A percentile compares a stretch with the other conserved stretches of the same genome.
Evolutionary conservation across 495 filamentous ascomycete genomes (phyloP).

Genomic region (Cudoniella acicularis): DNA sequence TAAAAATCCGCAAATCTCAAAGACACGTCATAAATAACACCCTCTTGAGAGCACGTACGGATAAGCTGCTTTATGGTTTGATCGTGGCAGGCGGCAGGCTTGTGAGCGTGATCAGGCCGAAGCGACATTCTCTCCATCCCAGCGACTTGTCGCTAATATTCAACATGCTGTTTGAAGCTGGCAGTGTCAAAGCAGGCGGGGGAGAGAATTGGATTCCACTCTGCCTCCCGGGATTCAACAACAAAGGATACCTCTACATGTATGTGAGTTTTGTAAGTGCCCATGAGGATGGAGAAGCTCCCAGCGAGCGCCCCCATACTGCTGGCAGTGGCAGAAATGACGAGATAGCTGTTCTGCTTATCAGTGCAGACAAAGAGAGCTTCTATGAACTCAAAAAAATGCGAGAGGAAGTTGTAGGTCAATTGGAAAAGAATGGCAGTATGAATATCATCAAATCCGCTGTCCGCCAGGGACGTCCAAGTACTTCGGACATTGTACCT

Average conservation of each 20-base stretch:
- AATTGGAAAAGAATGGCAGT: slow-evolving; percentile 70
- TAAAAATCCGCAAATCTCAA: slow-evolving; percentile 82
- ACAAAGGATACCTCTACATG: slow-evolving; percentile 96
- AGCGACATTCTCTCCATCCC: slow-evolving; percentile 92
- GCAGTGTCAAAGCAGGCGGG: slow-evolving; percentile 76
- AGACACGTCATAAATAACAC: slow-evolving; percentile 82
- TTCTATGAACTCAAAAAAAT: slow-evolving; percentile 88
- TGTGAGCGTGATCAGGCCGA: slow-evolving; percentile 89
- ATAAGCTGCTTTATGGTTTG: slow-evolving; percentile 83
- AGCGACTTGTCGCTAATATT: slow-evolving; percentile 95
- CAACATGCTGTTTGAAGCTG: slow-evolving; percentile 98
- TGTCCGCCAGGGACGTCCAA: slow-evolving; percentile 64
- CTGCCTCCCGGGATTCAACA: slow-evolving; percentile 96
- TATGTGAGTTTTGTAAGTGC: slow-evolving; percentile 83
- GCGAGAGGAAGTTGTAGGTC: slow-evolving; percentile 73
- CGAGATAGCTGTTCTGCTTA: slow-evolving; percentile 85
- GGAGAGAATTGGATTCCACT: slow-evolving; percentile 98
- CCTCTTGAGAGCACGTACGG: slow-evolving; percentile 70
- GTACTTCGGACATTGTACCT: slow-evolving; percentile 70
- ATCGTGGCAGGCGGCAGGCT: slow-evolving; percentile 92
- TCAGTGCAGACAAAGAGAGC: slow-evolving; percentile 85
- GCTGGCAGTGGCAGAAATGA: slow-evolving; percentile 42
- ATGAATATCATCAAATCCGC: slow-evolving; percentile 71
- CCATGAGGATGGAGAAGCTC: slow-evolving; percentile 12
- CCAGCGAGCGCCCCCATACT: slow-evolving; percentile 12